Evolutionary conservation across 306 rosid species (phyloP), one percentile per base, ranked within the genome.

Genomic region (Cucurbita moschata): DNA sequence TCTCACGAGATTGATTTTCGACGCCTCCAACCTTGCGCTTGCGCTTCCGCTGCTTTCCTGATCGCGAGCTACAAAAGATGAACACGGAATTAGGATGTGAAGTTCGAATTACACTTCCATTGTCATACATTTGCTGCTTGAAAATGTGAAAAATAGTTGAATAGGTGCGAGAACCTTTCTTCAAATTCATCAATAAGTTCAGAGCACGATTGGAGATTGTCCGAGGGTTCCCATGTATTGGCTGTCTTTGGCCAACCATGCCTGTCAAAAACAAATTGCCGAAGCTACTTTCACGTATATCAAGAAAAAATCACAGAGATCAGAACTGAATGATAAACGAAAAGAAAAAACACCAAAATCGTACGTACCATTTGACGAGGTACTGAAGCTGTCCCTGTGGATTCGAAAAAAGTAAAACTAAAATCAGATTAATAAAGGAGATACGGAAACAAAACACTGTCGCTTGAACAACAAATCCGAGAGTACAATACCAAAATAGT

Each of bases 191-290:
- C 87, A 18, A 93, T 78, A 76, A 93, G 83, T 84, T 93, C 98
- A n/a, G 91, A 82, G 70, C 89, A 87, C 16, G 91, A 76, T 77
- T 83, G 88, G 67, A 92, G 91, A 87, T 92, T 92, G 74, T 88
- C 87, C 80, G 81, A 76, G 14, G 98, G 98, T 79, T 92, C 98
- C 98, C 98, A 92, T 37, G 98, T 92, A 75, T 88, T 92, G 70
- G 93, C 93, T 4, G 91, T 82, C 81, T 92, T 96, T 0, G 98
- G 89, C 98, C 98, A 92, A 51, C 90, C 96, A 4, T 85, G 90
- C 98, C 98, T 92, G 38, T 14, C 39, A 49, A 47, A 49, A 26
- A 49, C 14, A 30, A 69, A 49, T 66, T 43, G 9, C 40, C 23
- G 23, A 26, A 47, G 73, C 18, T 18, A 10, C 53, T 44, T 43